A percentile compares a stretch with the other conserved stretches of the same genome.
Evolutionary conservation across 106 monocot genomes (phyloP).

Genomic region (Dendrobium chrysotoxum): DNA sequence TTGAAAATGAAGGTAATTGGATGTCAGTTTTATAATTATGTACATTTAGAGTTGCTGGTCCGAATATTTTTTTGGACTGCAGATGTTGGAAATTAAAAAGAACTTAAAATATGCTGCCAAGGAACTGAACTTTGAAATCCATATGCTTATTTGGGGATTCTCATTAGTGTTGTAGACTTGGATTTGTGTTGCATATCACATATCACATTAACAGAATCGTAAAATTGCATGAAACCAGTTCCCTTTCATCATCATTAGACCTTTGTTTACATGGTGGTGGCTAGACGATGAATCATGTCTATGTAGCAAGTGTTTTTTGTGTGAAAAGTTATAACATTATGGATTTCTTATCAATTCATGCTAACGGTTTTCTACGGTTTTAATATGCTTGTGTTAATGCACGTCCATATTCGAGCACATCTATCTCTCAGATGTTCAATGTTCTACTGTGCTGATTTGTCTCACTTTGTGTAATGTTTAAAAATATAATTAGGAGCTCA

Average conservation of each 20-base stretch:
- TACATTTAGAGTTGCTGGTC: neutral
- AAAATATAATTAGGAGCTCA: neutral
- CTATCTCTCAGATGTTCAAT: neutral
- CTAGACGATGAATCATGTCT: neutral
- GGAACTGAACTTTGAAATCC: neutral
- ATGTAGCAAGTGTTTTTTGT: neutral
- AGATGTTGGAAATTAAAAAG: neutral
- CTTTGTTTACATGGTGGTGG: neutral
- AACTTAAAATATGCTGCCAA: neutral
- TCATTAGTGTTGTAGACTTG: neutral
- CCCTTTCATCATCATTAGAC: neutral
- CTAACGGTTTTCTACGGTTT: too few relatives aligned
- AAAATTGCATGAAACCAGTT: neutral
- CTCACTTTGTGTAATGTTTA: neutral
- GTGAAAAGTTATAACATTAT: neutral
- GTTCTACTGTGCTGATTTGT: neutral
- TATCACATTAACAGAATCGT: neutral
- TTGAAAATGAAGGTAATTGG: too few relatives aligned
- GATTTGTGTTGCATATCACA: neutral
- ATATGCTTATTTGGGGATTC: neutral
- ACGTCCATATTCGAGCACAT: neutral
- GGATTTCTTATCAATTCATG: neutral
- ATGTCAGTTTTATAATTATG: neutral
- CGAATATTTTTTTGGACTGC: neutral
- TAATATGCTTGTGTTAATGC: neutral